Evolutionary conservation across 2,329 filamentous ascomycete species (phyloP).

Genomic region (Trichoderma citrinoviride): DNA sequence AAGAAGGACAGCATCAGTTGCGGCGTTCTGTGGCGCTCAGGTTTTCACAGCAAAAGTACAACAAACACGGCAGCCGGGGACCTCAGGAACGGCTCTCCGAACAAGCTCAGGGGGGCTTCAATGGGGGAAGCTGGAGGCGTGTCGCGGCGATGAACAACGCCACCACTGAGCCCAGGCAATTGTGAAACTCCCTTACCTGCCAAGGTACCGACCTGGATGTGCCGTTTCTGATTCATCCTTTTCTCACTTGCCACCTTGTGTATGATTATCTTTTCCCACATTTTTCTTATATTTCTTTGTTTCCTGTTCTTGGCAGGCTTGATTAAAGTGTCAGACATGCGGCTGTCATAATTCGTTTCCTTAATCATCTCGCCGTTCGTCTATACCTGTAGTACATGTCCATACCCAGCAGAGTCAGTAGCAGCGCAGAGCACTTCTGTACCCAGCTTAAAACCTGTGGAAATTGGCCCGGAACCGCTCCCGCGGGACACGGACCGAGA

Average conservation of each 20-base stretch:
- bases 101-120: neutral
- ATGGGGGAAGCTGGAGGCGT: neutral
- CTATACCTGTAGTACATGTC: too few relatives aligned
- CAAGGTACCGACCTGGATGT: too few relatives aligned
- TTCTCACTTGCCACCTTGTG: neutral
- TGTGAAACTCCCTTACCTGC: neutral
- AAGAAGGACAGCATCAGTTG: neutral
- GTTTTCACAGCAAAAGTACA: neutral
- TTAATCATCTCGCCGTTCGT: neutral
- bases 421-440: too few relatives aligned
- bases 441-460: neutral
- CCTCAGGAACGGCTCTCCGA: neutral
- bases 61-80: conserved; percentile 2
- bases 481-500: conserved; percentile 8
- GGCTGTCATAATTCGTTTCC: neutral
- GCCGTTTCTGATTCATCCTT: neutral
- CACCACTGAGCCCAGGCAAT: neutral
- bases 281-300: neutral
- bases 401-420: too few relatives aligned
- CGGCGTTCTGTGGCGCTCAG: conserved; percentile 5
- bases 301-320: neutral
- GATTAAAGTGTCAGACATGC: neutral
- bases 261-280: too few relatives aligned
- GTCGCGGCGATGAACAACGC: neutral
- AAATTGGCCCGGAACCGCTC: conserved; percentile 15